Base-by-base conservation (phyloP, 2,329 filamentous ascomycete species). In the Fonsecaea monophora region DNA sequence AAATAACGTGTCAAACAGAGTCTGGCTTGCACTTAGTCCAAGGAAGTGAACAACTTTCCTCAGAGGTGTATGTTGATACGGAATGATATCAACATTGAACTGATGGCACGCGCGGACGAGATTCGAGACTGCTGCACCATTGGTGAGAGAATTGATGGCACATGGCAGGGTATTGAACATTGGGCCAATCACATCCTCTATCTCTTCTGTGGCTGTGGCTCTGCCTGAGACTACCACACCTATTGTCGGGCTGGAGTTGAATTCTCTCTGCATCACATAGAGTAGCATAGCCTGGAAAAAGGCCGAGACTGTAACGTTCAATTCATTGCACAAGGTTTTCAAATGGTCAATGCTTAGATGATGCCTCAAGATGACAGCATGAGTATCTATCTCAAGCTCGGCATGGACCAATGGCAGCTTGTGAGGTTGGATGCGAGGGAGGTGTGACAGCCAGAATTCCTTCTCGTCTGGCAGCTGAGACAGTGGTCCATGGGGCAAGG, bases 91-190 rank as follows among this genome's bases (percentile, higher is more conserved):
- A 0, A 87, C 84, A 74, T 92, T 92, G 75, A 90, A 92, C 0
- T 86, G 79, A 72, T 97, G 92, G 68, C 90, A 92, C 59, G 81
- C 79, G 15, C 79, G 81, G 25, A 92, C 81, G 0, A 92, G 77
- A 0, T 85, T 82, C 0, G 79, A 75, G 87, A 90, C 92, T 0
- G 83, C 87, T 4, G 84, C 80, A 0, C 77, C 74, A 0, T 76
- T 69, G 6, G 78, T 68, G 13, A 85, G 70, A 5, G 79, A 74
- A 15, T 59, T 53, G 38, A 88, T 78, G 62, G 86, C 83, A 75
- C 90, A 92, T 0, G 94, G 92, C 1, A 97, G 81, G 0, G 93
- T 97, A 75, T 97, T 97, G 83, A 97, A 96, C 21, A 97, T 80
- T 0, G 94, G 94, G 0, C 94, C 94, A 50, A 95, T 85, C 0